Evolutionary conservation across 768 basidiomycete species (phyloP), one percentile per base, ranked within the genome.

Genomic region (Russula sp.): DNA sequence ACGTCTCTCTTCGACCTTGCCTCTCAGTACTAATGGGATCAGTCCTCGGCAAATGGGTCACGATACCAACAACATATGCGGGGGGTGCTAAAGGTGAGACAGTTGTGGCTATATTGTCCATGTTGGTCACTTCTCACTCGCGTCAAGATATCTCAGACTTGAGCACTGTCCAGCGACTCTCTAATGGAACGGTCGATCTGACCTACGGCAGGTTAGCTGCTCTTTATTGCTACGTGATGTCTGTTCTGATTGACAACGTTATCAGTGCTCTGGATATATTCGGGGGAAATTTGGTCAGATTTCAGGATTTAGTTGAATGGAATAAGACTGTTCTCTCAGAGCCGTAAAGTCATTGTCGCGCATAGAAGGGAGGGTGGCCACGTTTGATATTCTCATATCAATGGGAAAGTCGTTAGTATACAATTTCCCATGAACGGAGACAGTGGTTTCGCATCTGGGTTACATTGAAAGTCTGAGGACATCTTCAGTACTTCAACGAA

Each of bases 41-140:
- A 98, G 94, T 80, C 60, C 82, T 98, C 0, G 95, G 94, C 0
- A 80, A 94, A 76, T 98, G 95, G 96, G 88, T 86, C 14, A 80
- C 74, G 1, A 88, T 98, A 65, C 93, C 94, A 1, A 91, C 92
- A 0, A 98, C 97, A 10, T 99, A 99, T 71, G 97, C 97, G 0
- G 97, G 97, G 2, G 97, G 97, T 11, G 97, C 97, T 2, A 90
- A 85, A 77, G 84, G 95, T 91, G 48, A 22, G 48, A 46, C 36
- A 3, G 39, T n/a, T 18, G 6, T 20, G n/a, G 48, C 35, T 35
- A 22, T 10, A 29, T 25, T 42, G 29, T 14, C 29, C 25, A 29
- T 29, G 25, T 29, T 29, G 25, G 25, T 20, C 46, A 18, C 32
- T 52, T 52, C 34, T 53, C 18, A 58, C 51, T 56, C 16, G 3